Conservation (phyloP, 805 yeast genomes). For the Ogataea degrootiae region DNA sequence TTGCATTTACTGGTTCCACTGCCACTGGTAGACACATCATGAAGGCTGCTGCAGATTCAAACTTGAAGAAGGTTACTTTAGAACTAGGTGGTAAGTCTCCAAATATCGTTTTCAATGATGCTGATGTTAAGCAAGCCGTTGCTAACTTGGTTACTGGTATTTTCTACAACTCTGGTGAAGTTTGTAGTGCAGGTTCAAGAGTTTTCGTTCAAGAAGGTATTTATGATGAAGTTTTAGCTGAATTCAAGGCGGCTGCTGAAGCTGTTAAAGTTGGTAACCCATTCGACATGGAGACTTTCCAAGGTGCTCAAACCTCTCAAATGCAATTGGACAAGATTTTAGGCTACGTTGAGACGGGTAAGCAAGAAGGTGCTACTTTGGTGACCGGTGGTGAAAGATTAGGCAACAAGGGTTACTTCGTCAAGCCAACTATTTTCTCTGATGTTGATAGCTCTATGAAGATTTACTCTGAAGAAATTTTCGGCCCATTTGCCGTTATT, state of each 20-base stretch:
- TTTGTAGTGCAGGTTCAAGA: conserved; percentile 81
- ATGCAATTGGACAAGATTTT: conserved; percentile 66
- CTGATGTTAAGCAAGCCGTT: conserved; percentile 47
- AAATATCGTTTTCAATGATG: conserved; percentile 68
- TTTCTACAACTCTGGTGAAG: conserved; percentile 78
- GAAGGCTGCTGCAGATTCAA: conserved; percentile 63
- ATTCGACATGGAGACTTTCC: conserved; percentile 60
- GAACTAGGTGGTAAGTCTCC: conserved; percentile 86
- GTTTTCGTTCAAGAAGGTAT: conserved; percentile 67
- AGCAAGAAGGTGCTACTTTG: conserved; percentile 61
- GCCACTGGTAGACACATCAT: conserved; percentile 69
- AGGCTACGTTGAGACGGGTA: conserved; percentile 63
- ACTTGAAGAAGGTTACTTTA: conserved; percentile 72
- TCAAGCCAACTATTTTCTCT: conserved; percentile 70
- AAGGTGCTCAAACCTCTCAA: conserved; percentile 76
- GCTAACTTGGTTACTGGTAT: conserved; percentile 60
- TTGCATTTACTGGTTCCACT: conserved; percentile 82
- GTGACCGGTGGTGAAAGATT: conserved; percentile 67
- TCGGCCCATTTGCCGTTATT: conserved; percentile 74
- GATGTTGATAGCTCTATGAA: conserved; percentile 59
- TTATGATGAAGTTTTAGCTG: conserved; percentile 56
- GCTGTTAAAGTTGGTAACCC: conserved; percentile 69
- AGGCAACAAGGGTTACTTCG: conserved; percentile 64
- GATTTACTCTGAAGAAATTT: conserved; percentile 70
- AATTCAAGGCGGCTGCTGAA: conserved; percentile 56